Conservation (phyloP, 2,329 filamentous ascomycete genomes). For the Sphaceloma murrayae region DNA sequence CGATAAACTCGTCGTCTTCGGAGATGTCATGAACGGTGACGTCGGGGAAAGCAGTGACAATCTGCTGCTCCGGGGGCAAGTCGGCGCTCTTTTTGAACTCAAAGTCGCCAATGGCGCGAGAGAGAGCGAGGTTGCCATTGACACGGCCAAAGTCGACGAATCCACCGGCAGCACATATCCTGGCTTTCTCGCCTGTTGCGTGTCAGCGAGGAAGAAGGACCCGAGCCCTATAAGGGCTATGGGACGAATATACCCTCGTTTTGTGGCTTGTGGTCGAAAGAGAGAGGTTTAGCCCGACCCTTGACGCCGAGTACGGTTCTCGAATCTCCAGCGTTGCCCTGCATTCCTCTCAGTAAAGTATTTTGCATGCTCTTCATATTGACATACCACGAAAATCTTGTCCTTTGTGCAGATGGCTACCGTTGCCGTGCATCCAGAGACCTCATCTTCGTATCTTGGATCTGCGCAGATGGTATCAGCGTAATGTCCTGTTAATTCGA, state of each 20-base stretch:
- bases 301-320: slow-evolving; percentile 92
- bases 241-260: slow-evolving; percentile 75
- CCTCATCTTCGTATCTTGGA: slow-evolving; percentile 92
- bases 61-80: slow-evolving; percentile 94
- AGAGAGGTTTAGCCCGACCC: slow-evolving; percentile 91
- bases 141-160: slow-evolving; percentile 98
- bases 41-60: slow-evolving; percentile 93
- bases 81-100: slow-evolving; percentile 99
- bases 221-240: no score
- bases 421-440: slow-evolving; percentile 93
- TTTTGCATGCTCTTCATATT: slow-evolving; percentile 5
- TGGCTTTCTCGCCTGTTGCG: slow-evolving; percentile 76
- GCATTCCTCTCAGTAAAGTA: slow-evolving; percentile 18
- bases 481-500: not conserved
- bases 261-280: slow-evolving; percentile 98
- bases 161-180: slow-evolving; percentile 89
- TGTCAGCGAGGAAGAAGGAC: slow-evolving; percentile 22
- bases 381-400: slow-evolving; percentile 89
- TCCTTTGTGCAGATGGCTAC: slow-evolving; percentile 80
- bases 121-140: slow-evolving; percentile 94
- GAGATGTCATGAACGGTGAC: slow-evolving; percentile 83
- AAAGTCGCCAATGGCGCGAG: slow-evolving; percentile 95
- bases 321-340: slow-evolving; percentile 97
- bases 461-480: slow-evolving; percentile 47
- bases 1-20: slow-evolving; percentile 90